Conservation (phyloP, 2,329 filamentous ascomycete species). For the Calonectria naviculata region DNA sequence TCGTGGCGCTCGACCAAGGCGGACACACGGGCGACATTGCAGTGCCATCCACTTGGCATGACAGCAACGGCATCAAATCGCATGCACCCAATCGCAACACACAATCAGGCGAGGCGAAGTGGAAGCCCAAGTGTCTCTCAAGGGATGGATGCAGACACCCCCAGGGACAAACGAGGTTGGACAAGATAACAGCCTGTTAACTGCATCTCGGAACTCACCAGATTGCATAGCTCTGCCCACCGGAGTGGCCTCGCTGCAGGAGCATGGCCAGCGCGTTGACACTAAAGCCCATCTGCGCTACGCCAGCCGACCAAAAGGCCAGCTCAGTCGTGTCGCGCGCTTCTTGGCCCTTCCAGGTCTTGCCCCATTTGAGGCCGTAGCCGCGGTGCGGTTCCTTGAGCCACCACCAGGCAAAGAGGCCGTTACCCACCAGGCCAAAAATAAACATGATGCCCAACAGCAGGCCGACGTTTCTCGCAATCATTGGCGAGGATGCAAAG, state of each 20-base stretch:
- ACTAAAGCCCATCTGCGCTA: constrained; percentile 55
- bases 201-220: constrained; percentile 54
- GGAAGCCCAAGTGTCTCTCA: background rate
- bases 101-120: background rate
- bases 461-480: constrained; percentile 53
- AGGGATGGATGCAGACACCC: constrained; percentile 28
- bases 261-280: constrained; percentile 55
- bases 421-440: constrained; percentile 52
- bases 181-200: constrained; percentile 21
- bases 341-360: constrained; percentile 53
- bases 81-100: constrained; percentile 16
- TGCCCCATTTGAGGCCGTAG: constrained; percentile 57
- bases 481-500: constrained; percentile 53
- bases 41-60: background rate
- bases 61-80: constrained; percentile 2
- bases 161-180: constrained; percentile 3
- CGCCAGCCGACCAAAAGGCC: constrained; percentile 59
- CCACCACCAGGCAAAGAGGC: constrained; percentile 60
- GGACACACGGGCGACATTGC: constrained; percentile 26
- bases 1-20: background rate
- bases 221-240: constrained; percentile 59
- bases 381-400: constrained; percentile 53
- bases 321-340: constrained; percentile 61
- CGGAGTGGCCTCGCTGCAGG: constrained; percentile 57
- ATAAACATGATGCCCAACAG: constrained; percentile 50